phyloP scores from a whole-genome alignment of 148 eudicot genomes.

The Heliamphora exappendiculata region DNA sequence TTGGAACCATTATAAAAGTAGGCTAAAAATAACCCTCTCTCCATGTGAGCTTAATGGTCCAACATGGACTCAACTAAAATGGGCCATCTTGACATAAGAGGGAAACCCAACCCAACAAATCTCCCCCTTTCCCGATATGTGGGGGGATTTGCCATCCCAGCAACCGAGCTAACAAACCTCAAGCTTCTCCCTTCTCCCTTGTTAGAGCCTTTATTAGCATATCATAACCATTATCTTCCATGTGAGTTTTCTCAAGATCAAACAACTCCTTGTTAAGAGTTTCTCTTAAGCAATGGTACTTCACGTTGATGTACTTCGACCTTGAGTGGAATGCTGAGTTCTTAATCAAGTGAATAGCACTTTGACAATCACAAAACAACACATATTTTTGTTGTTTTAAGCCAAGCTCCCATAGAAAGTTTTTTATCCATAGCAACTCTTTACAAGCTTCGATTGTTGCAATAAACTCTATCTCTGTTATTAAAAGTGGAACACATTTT shows the following conservation, averaged over 20 bases:
- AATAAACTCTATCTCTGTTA: background rate
- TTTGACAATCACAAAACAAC: background rate
- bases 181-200: background rate
- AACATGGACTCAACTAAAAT: no score
- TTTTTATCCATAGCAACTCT: background rate
- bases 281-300: background rate
- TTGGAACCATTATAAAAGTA: no score
- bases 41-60: no score
- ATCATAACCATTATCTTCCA: background rate
- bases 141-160: no score
- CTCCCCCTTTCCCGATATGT: no score
- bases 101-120: no score
- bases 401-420: background rate
- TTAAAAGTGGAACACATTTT: background rate
- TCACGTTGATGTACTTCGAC: no score
- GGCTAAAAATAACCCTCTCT: no score
- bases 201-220: background rate
- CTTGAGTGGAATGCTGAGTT: background rate
- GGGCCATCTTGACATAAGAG: no score
- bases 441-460: background rate
- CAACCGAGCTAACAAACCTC: no score
- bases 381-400: background rate
- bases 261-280: background rate
- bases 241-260: background rate
- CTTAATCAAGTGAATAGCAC: background rate